Evolutionary conservation across 768 basidiomycete genomes (phyloP).

Genomic region (Tylopilus vinaceipallidus): DNA sequence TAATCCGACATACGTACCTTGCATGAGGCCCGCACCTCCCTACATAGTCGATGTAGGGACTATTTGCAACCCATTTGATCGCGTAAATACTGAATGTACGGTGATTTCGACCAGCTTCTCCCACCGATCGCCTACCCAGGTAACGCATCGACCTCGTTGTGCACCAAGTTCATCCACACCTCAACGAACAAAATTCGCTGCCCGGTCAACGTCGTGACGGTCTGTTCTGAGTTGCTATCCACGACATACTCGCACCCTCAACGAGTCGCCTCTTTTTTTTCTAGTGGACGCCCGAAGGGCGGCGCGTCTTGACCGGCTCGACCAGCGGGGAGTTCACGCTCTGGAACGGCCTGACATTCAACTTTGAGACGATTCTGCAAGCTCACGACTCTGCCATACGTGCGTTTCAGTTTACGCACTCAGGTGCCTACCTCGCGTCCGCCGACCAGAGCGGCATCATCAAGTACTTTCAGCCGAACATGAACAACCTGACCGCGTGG

Average conservation of each 20-base stretch:
- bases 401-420: slow-evolving; percentile 85
- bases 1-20: slow-evolving; percentile 71
- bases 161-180: slow-evolving; percentile 96
- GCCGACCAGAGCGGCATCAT: slow-evolving; percentile 92
- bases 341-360: slow-evolving; percentile 99
- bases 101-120: slow-evolving; percentile 60
- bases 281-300: slow-evolving; percentile 97
- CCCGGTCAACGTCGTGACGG: slow-evolving; percentile 93
- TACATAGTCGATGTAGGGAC: slow-evolving; percentile 82
- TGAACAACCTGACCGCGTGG: slow-evolving; percentile 97
- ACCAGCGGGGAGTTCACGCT: slow-evolving; percentile 97
- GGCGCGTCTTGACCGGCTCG: slow-evolving; percentile 91
- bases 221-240: slow-evolving; percentile 41
- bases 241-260: not conserved
- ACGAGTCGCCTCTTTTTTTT: slow-evolving; percentile 1
- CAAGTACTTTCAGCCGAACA: slow-evolving; percentile 99
- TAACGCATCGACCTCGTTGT: slow-evolving; percentile 90
- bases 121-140: slow-evolving; percentile 90
- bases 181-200: slow-evolving; percentile 98
- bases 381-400: slow-evolving; percentile 96
- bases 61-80: slow-evolving; percentile 12
- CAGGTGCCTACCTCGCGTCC: slow-evolving; percentile 90
- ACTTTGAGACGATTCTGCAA: slow-evolving; percentile 99
- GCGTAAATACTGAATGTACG: slow-evolving; percentile 27
- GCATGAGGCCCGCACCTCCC: slow-evolving; percentile 80